Evolutionary conservation across 345 rosid genomes (phyloP).

Genomic region (Dimocarpus longan): DNA sequence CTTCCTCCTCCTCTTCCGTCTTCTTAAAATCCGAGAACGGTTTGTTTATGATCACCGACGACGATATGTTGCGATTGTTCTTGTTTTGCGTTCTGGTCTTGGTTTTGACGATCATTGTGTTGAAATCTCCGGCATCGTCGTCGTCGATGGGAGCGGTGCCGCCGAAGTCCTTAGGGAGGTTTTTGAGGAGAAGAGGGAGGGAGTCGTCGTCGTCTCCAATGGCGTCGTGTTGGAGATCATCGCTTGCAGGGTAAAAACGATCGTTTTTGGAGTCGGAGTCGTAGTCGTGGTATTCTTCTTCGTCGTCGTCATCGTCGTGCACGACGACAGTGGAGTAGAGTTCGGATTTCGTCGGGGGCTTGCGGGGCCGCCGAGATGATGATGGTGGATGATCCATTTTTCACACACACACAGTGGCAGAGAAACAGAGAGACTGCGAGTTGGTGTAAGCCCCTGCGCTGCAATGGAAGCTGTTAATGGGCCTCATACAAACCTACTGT

Average conservation of each 20-base stretch:
- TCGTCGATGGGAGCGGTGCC: slow-evolving; percentile 60
- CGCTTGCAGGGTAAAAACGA: slow-evolving; percentile 49
- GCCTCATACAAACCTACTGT: too few relatives aligned
- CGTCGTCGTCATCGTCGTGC: slow-evolving; percentile 54
- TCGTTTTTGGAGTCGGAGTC: slow-evolving; percentile 40
- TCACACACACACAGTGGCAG: background rate
- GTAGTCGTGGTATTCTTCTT: background rate
- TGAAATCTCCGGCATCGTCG: slow-evolving; percentile 59
- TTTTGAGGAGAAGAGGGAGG: slow-evolving; percentile 88
- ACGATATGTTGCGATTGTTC: slow-evolving; percentile 32
- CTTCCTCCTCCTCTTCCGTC: slow-evolving; percentile 46
- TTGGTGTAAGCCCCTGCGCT: background rate
- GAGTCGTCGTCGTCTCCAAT: slow-evolving; percentile 61
- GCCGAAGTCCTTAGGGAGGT: slow-evolving; percentile 89
- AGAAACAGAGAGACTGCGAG: background rate
- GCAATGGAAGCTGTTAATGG: slow-evolving; percentile 1
- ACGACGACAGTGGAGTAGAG: slow-evolving; percentile 56
- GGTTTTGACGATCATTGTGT: slow-evolving; percentile 82
- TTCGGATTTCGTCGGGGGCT: slow-evolving; percentile 48
- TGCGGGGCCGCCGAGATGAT: slow-evolving; percentile 46
- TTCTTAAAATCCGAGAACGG: slow-evolving; percentile 14
- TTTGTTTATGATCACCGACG: slow-evolving; percentile 29
- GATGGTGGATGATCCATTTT: slow-evolving; percentile 50
- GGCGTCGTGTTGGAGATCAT: slow-evolving; percentile 40
- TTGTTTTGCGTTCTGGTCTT: slow-evolving; percentile 17